phyloP scores from a whole-genome alignment of 441 rosid genomes.

The Daphne laureola region DNA sequence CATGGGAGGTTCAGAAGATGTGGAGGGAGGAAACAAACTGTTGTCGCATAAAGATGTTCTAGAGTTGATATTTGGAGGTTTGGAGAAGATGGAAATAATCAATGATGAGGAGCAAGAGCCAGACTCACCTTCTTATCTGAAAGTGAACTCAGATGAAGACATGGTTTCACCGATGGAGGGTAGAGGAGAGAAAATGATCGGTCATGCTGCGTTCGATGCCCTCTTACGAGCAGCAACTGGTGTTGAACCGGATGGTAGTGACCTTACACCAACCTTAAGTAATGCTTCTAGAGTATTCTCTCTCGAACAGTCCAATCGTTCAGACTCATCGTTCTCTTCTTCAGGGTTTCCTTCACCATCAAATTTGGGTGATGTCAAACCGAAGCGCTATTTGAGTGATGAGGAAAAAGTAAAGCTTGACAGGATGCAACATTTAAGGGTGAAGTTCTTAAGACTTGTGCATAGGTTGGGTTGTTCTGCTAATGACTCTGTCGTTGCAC shows the following conservation, averaged over 20 bases:
- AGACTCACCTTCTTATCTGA: conserved; percentile 13
- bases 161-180: conserved; percentile 18
- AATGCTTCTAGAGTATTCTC: conserved; percentile 32
- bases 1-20: conserved; percentile 14
- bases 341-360: conserved; percentile 19
- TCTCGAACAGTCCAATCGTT: conserved; percentile 25
- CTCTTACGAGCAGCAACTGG: conserved; percentile 37
- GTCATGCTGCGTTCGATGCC: conserved; percentile 37
- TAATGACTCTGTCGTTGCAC: conserved; percentile 41
- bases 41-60: conserved; percentile 33
- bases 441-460: conserved; percentile 62
- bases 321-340: conserved; percentile 25
- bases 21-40: conserved; percentile 1
- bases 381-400: conserved; percentile 29
- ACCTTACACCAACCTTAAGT: conserved; percentile 18
- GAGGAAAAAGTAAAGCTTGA: conserved; percentile 54
- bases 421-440: conserved; percentile 43
- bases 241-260: conserved; percentile 23
- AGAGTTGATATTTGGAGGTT: conserved; percentile 26
- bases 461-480: conserved; percentile 33
- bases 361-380: conserved; percentile 11
- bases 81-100: conserved; percentile 19
- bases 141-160: conserved; percentile 33
- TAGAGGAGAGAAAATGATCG: conserved; percentile 28
- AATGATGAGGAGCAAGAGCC: conserved; percentile 21